Base-by-base conservation (phyloP, 1,284 basidiomycete species). In the Fomes fomentarius region DNA sequence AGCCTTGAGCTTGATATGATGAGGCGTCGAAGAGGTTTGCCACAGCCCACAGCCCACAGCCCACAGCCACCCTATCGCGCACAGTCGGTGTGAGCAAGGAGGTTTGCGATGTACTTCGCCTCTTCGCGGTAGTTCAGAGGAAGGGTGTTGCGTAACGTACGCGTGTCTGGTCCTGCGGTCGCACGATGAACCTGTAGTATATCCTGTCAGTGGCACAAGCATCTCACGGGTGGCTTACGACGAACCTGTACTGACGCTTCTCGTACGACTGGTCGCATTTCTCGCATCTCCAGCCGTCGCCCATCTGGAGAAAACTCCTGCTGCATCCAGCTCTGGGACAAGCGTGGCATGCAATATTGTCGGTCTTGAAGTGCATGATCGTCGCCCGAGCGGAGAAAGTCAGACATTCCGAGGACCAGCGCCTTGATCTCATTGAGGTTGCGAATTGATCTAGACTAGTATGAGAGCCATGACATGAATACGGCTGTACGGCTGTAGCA, bases 311-410 rank as follows among this genome's bases (percentile, higher is more conserved):
- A 2, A 98, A 91, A 74, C 99, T 99, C 78, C 98, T 99, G 75
- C 85, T 93, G 74, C 96, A 99, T 3, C 78, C 80, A 15, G 85
- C 79, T 34, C 81, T 84, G 11, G 87, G 88, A 70, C 97, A 99
- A 5, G 93, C 96, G 14, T 96, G 90, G 71, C 99, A 99, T 30
- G 84, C 85, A 45, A 98, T 80, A 56, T 85, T 93, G 40, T 98
- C 95, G 35, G 77, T 71, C 74, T 91, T 95, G 78, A 99, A 87
- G 69, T 94, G 95, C 75, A 94, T 87, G 55, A 98, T 80, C 0
- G 93, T 96, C 7, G 91, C 96, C 38, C 89, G 83, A 10, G 81
- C 76, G 1, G 86, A 89, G 73, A 99, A 98, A 71, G 81, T 92
- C 94, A 15, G 79, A 76, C 76, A 83, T 84, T 44, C 94, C 94